Percentiles rank a stretch among this genome's conserved stretches.
These are phyloP conservation scores for Trapa incisa DNA, from an alignment of 345 rosid species.

Conservation along the genomic window DNA sequence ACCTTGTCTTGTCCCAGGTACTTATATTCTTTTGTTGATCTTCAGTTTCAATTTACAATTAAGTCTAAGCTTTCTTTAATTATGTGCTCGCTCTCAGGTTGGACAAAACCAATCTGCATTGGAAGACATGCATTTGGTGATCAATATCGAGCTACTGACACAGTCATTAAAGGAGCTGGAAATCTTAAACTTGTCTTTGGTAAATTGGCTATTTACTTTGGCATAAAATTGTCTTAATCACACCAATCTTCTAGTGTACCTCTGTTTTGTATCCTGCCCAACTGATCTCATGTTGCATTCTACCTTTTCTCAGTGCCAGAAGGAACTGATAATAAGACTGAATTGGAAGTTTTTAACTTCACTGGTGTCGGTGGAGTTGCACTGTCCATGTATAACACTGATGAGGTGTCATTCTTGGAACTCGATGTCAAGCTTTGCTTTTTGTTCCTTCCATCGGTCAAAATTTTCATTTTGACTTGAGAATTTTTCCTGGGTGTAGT, in stretches of 20 bases:
- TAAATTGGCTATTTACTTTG: constrained; percentile 12
- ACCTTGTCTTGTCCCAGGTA: constrained; percentile 79
- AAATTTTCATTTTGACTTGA: constrained; percentile 5
- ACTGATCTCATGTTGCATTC: not conserved
- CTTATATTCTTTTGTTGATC: constrained; percentile 1
- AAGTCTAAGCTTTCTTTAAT: not conserved
- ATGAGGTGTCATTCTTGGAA: constrained; percentile 44
- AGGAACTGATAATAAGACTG: constrained; percentile 61
- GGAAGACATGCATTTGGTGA: constrained; percentile 99
- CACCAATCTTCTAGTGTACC: not conserved
- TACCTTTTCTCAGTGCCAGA: constrained; percentile 46
- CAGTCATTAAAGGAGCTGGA: constrained; percentile 85
- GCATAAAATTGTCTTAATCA: not conserved
- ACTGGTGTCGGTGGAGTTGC: constrained; percentile 93
- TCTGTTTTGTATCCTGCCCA: not conserved
- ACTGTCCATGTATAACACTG: constrained; percentile 90
- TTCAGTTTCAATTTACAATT: not conserved
- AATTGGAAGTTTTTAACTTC: constrained; percentile 72
- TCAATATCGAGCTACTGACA: constrained; percentile 89
- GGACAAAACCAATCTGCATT: constrained; percentile 97
- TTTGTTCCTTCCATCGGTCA: not conserved
- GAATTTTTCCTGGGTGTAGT: constrained; percentile 32
- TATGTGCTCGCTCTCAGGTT: constrained; percentile 34
- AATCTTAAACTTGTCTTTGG: constrained; percentile 86
- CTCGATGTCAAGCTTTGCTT: not conserved